Percentiles rank a stretch among this genome's conserved stretches.
Evolutionary conservation across 306 rosid genomes (phyloP).

Genomic region (Senna tora): DNA sequence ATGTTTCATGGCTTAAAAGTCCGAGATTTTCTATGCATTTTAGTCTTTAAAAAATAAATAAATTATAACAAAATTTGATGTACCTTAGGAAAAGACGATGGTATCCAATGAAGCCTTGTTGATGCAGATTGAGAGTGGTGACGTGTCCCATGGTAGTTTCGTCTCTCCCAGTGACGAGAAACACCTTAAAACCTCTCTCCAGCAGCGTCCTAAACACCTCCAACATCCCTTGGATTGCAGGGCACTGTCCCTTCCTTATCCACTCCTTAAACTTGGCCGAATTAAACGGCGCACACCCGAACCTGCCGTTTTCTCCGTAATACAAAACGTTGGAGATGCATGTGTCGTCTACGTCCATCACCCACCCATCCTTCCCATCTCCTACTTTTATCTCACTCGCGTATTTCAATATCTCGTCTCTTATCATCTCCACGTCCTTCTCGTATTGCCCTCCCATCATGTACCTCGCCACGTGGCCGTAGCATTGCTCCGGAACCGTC

Average conservation of each 20-base stretch:
- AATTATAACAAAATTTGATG: background rate
- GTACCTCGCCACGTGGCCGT: conserved; percentile 48
- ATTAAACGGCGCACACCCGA: conserved; percentile 86
- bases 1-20: too few relatives aligned
- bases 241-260: conserved; percentile 64
- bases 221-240: conserved; percentile 48
- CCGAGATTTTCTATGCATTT: too few relatives aligned
- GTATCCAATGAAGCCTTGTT: conserved; percentile 72
- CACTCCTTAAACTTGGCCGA: conserved; percentile 67
- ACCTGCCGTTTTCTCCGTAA: conserved; percentile 48
- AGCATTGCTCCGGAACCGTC: conserved; percentile 38
- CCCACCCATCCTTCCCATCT: conserved; percentile 65
- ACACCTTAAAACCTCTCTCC: conserved; percentile 61
- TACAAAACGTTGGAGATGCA: conserved; percentile 73
- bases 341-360: conserved; percentile 82
- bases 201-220: conserved; percentile 46
- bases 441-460: conserved; percentile 68
- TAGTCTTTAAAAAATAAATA: too few relatives aligned
- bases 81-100: conserved; percentile 76
- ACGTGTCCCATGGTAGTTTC: conserved; percentile 48
- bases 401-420: conserved; percentile 46
- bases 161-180: conserved; percentile 78
- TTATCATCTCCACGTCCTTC: conserved; percentile 45
- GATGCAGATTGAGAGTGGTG: conserved; percentile 63
- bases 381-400: conserved; percentile 34